A percentile compares a stretch with the other conserved stretches of the same genome.
Conservation (phyloP, 2,329 filamentous ascomycete species). For the Trichoderma breve region DNA sequence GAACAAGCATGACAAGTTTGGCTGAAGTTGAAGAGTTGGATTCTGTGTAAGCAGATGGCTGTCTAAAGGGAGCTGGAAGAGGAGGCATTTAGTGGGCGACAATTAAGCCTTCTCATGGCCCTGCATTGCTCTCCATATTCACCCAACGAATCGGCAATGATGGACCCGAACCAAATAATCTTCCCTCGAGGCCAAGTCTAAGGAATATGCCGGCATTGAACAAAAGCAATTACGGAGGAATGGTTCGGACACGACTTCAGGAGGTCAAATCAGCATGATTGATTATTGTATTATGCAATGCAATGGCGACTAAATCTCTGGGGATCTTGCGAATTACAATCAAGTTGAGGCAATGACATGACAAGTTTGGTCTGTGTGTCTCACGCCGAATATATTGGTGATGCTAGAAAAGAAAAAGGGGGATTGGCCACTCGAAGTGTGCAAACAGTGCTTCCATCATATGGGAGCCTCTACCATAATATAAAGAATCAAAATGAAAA, state of each 20-base stretch:
- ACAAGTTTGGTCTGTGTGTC: background rate
- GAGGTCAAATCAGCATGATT: background rate
- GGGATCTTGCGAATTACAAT: background rate
- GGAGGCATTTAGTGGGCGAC: background rate
- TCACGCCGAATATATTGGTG: background rate
- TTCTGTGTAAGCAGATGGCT: background rate
- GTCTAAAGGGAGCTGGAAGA: background rate
- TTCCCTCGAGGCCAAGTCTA: background rate
- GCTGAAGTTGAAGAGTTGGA: slow-evolving; percentile 26
- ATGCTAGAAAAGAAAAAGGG: background rate
- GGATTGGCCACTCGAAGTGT: background rate
- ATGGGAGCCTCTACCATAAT: background rate
- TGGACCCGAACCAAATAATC: background rate
- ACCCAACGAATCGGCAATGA: background rate
- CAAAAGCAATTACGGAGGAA: background rate
- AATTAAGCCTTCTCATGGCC: background rate
- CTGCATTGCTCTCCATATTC: background rate
- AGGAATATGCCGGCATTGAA: background rate
- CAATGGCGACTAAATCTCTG: background rate
- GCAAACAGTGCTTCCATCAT: background rate
- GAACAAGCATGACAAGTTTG: slow-evolving; percentile 85
- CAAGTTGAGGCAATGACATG: background rate
- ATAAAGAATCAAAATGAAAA: background rate
- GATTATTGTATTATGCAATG: background rate
- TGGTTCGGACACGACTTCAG: background rate